Base-by-base conservation (phyloP, 2,329 filamentous ascomycete genomes). In the Aspergillus candidus region DNA sequence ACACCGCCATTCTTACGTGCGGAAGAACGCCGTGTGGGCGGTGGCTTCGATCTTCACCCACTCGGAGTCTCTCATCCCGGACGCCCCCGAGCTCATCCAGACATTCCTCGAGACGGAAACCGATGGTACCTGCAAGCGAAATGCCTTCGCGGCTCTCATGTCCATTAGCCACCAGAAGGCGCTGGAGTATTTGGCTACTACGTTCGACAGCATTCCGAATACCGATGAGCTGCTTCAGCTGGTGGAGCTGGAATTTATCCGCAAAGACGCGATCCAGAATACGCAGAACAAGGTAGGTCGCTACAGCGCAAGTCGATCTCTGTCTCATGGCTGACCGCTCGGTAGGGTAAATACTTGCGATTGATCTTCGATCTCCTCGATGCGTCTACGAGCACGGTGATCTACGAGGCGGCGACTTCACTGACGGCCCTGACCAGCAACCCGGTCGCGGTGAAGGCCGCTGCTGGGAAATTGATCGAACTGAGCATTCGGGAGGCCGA, bases 311-410 rank as follows among this genome's bases (percentile, higher is more conserved):
- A 11, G 4, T 14, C 17, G 12, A 13, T 15, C 22, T 7, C 22
- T 32, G 4, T 33, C 18, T 22, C 31, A n/a, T 39, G 42, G 53
- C 52, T 57, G 69, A 49, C 69, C 53, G 38, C 29, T 40, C 15
- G 55, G 53, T 52, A 88, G 83, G 88, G 90, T 40, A 83, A 86
- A 54, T 98, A 98, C 69, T 72, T 98, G 52, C 80, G 93, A 50
- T 76, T 98, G 51, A 98, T 98, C 57, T 97, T 98, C 61, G 93
- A 98, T 66, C 79, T 98, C 13, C 77, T 98, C 42, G 93, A 98
- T 69, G 91, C 93, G 29, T 84, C 84, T 48, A 85, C 91, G 40
- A 94, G 90, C 17, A 98, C 93, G 2, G 93, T 98, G 35, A 86
- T 97, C 22, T 98, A 98, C 65, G 93, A 98, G 72, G 93, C 93